phyloP scores from a whole-genome alignment of 495 filamentous ascomycete genomes.

The Entonaema liquescens region DNA sequence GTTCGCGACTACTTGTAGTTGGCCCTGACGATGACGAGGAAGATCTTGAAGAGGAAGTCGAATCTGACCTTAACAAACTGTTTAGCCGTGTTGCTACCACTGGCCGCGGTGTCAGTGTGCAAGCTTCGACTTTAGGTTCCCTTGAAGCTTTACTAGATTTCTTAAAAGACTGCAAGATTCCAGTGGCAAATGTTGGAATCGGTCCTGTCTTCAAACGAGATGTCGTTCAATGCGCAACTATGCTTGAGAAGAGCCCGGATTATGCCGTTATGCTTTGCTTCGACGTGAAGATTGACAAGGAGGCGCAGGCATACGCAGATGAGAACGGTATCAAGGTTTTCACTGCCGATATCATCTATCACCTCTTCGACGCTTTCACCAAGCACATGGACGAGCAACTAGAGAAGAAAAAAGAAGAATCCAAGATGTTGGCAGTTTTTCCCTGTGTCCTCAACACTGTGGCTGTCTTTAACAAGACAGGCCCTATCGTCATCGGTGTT shows the following conservation, averaged over 20 bases:
- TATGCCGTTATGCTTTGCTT: constrained; percentile 99
- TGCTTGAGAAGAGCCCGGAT: constrained; percentile 96
- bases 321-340: constrained; percentile 98
- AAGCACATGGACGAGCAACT: constrained; percentile 86
- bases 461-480: constrained; percentile 97
- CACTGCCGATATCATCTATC: constrained; percentile 98
- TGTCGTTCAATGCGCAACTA: constrained; percentile 93
- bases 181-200: constrained; percentile 96
- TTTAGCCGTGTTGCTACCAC: constrained; percentile 89
- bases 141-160: constrained; percentile 97
- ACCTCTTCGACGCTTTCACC: constrained; percentile 96
- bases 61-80: constrained; percentile 91
- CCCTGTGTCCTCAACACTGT: constrained; percentile 90
- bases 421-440: constrained; percentile 94
- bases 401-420: constrained; percentile 94
- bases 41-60: constrained; percentile 95
- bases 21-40: constrained; percentile 96
- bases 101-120: constrained; percentile 93
- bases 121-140: constrained; percentile 96
- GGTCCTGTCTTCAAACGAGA: constrained; percentile 98
- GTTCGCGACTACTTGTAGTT: constrained; percentile 91
- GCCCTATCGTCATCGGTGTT: constrained; percentile 94
- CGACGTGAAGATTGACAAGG: constrained; percentile 99
- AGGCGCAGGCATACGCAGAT: constrained; percentile 88
- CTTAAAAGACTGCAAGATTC: constrained; percentile 92